Evolutionary conservation across 2,329 filamentous ascomycete species (phyloP), one percentile per base, ranked within the genome.

Genomic region (Microsporum canis): DNA sequence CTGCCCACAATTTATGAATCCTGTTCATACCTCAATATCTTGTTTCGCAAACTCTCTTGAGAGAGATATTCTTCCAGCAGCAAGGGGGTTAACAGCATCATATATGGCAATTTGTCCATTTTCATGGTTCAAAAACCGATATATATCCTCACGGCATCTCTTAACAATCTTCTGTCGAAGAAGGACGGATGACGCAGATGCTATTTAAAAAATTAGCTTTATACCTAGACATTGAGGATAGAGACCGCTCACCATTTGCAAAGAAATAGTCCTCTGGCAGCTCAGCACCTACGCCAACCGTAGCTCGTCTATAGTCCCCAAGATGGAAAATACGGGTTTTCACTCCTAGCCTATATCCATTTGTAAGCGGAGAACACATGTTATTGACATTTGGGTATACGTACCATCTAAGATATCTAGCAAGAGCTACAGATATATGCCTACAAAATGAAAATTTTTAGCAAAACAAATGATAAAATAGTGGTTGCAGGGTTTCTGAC

Each of bases 41-140:
- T 96, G 90, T 76, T 96, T 97, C n/a, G 89, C 87, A 72, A 99
- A 96, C 70, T 99, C 94, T 75, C 95, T 96, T 3, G 91, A 91
- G 17, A 99, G 79, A 8, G 90, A 88, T 61, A 87, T 84, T 55
- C 94, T 85, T 14, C 91, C 91, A 62, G 83, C 85, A 23, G 89
- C 86, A 23, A 94, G 86, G 3, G 92, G 91, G 69, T 99, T 99
- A 17, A 99, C 95, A 33, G 95, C 94, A 75, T 99, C 94, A 72
- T 97, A 99, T 63, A 99, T 97, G 61, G 94, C 94, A 60, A 99
- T 92, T 71, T 99, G 94, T 10, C 94, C 94, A 68, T 97, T 97
- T 70, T 97, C 94, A 67, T 96, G 88, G 69, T 97, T 95, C 51
- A 99, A 78, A 80, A 96, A 99, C 60, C 88, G 87, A 71, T 96